Evolutionary conservation across 805 yeast species (phyloP), one percentile per base, ranked within the genome.

Genomic region (Pichia kluyveri): DNA sequence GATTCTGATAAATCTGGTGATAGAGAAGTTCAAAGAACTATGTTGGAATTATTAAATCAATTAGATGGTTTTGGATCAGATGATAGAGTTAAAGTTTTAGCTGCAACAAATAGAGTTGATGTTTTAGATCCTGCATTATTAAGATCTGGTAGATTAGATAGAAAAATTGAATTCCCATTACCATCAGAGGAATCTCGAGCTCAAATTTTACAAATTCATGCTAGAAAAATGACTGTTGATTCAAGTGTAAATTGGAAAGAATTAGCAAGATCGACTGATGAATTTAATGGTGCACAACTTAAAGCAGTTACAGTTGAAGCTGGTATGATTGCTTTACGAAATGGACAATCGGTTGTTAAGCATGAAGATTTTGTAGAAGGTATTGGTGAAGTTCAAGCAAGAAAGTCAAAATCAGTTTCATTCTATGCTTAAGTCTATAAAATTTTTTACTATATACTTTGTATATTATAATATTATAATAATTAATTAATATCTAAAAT

Each of bases 221-320:
- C 99, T 12, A 81, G 99, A 65, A 95, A 93, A 64, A 86, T 93
- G 88, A 87, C 95, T 43, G 85, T 90, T 50, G 96, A 88, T 65
- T 83, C 80, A 51, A 81, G 86, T 38, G 89, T 93, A 54, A 93
- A 93, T 70, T 93, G 99, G 99, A 86, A 89, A 67, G 99, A 93
- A 71, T 78, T 93, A 63, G 98, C 99, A 5, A 79, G 99, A 65
- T 86, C 96, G 8, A 93, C 99, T 0, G 99, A 93, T 67, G 99
- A 93, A 69, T 93, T 93, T 68, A 93, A 93, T 62, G 99, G 99
- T 63, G 99, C 99, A 1, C 99, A 93, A 69, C 75, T 93, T 65
- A 93, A 93, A 71, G 99, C 99, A 2, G 99, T 93, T 40, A 90
- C 97, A 8, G 99, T 93, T 23, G 99, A 93, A 68, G 99, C 99